A percentile compares a stretch with the other conserved stretches of the same genome.
These are phyloP conservation scores for Botrytis paeoniae DNA, from an alignment of 2,329 filamentous ascomycete species.

Conservation along the genomic window DNA sequence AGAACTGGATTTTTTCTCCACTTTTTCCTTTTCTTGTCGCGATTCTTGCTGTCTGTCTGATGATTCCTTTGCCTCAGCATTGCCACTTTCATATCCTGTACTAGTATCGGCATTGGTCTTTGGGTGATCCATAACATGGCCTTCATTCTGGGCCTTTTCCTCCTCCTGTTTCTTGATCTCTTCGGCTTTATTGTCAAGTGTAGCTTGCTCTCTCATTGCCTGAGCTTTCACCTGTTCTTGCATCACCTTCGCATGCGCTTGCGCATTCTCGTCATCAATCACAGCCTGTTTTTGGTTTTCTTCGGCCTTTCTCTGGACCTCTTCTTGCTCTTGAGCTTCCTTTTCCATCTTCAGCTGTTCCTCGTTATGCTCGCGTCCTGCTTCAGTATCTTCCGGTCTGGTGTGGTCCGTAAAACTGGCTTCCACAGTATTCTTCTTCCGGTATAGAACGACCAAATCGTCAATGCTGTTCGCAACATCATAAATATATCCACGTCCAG, in stretches of 20 bases:
- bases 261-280: not conserved
- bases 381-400: slow-evolving; percentile 16
- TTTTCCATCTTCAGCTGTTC: not conserved
- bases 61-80: not conserved
- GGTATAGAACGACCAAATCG: slow-evolving; percentile 47
- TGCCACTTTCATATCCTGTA: not conserved
- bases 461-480: slow-evolving; percentile 47
- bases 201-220: not conserved
- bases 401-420: slow-evolving; percentile 38
- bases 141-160: not conserved
- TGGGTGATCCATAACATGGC: not conserved
- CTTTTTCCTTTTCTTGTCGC: not conserved
- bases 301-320: not conserved
- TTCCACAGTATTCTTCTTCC: slow-evolving; percentile 40
- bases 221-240: not conserved
- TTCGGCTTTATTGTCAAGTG: not conserved
- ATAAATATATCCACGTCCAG: slow-evolving; percentile 44
- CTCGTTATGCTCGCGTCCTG: not conserved
- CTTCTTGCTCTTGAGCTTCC: not conserved
- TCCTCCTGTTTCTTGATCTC: not conserved
- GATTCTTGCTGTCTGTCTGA: not conserved
- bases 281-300: not conserved
- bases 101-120: not conserved
- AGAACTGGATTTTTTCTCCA: not conserved
- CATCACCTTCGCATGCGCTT: not conserved